Base-by-base conservation (phyloP, 768 basidiomycete species). In the Pleurotus tuoliensis region DNA sequence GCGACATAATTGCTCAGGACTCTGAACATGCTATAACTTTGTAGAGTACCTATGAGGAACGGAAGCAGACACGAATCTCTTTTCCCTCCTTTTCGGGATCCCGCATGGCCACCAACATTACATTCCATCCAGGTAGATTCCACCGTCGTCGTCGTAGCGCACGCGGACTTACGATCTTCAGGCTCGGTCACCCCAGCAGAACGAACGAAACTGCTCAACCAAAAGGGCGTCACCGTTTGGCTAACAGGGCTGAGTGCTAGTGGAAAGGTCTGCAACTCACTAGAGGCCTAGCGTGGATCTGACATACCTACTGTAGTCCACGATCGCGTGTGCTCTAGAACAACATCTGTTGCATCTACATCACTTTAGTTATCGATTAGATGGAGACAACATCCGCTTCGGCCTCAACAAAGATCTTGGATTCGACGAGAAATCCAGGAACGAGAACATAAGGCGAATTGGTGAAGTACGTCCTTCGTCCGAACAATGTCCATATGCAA, bases 391-490 rank as follows among this genome's bases (percentile, higher is more conserved):
- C 68, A 78, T 99, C 55, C 86, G 97, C 59, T 93, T 96, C 65
- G 97, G 97, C 6, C 76, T 99, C 51, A 99, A 98, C 80, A 98
- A 90, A 73, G 94, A 97, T 67, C 86, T 98, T 40, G 92, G 93
- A 3, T 98, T 98, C 64, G 89, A 92, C 63, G 92, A 94, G 66
- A 86, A 83, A 66, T 94, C 94, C 48, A 82, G 94, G 55, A 90
- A 90, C 61, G 92, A 97, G 73, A 95, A 99, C 73, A 98, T 99
- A 67, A 87, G 97, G 51, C 81, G 97, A 56, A 97, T 98, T 59
- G 93, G 94, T 62, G 96, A 99, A 86, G 94, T 92, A 34, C 5
- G 18, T 11, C 30, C 30, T 34, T 34, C 30, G 30, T 34, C 30
- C 9, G 24, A 5, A 25, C 5, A 34, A 34, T 3, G 9, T 34